phyloP scores from a whole-genome alignment of 192 early-diverging fungal species.

The Entomortierella parvispora region DNA sequence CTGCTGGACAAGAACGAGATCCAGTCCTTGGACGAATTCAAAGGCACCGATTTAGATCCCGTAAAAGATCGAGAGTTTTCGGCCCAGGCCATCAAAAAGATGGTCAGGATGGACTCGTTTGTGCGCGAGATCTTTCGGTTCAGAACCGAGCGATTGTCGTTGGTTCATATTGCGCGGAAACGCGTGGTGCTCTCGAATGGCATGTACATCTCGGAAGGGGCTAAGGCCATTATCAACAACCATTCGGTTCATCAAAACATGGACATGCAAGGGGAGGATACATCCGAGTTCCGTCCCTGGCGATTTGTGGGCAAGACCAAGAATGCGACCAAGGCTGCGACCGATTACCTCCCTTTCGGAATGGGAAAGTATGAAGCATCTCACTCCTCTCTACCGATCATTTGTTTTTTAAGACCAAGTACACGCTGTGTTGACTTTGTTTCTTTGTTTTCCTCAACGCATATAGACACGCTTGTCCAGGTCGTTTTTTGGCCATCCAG shows the following conservation, averaged over 20 bases:
- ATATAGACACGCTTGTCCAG: slow-evolving; percentile 57
- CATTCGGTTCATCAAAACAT: slow-evolving; percentile 13
- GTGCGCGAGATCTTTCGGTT: slow-evolving; percentile 50
- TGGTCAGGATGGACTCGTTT: slow-evolving; percentile 56
- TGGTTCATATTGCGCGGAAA: slow-evolving; percentile 27
- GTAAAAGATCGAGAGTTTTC: slow-evolving; percentile 24
- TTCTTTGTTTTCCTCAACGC: not conserved
- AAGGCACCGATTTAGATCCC: slow-evolving; percentile 18
- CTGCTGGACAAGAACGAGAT: slow-evolving; percentile 11
- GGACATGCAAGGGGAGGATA: slow-evolving; percentile 21
- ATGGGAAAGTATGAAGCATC: slow-evolving; percentile 46
- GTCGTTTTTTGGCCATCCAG: slow-evolving; percentile 59
- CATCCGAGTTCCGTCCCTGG: slow-evolving; percentile 46
- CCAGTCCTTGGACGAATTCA: not conserved
- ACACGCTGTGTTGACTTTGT: not conserved
- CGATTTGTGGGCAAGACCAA: slow-evolving; percentile 44
- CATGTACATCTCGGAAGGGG: slow-evolving; percentile 34
- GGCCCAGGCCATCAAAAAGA: slow-evolving; percentile 35
- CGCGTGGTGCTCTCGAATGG: slow-evolving; percentile 49
- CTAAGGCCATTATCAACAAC: slow-evolving; percentile 40
- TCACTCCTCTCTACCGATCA: not conserved
- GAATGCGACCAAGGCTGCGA: slow-evolving; percentile 35
- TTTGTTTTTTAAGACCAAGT: not conserved
- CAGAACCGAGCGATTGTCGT: slow-evolving; percentile 13
- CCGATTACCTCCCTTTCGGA: slow-evolving; percentile 51